Conservation (phyloP, 305 asterid genomes). For the Rubia tinctorum region DNA sequence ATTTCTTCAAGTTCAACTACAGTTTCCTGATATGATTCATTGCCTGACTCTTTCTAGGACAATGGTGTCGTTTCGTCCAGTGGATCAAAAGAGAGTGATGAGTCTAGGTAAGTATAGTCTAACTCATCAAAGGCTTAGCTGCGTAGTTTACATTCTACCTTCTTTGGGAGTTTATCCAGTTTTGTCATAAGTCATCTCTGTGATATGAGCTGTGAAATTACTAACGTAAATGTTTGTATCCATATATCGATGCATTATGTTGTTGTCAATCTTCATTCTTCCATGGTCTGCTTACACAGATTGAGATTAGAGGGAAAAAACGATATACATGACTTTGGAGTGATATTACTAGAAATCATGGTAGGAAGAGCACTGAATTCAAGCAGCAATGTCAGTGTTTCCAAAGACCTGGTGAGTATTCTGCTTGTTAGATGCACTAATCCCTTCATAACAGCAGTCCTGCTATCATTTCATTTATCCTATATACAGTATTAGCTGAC, state of each 20-base stretch:
- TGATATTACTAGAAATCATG: constrained; percentile 71
- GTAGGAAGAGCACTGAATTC: constrained; percentile 58
- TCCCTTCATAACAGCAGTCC: not conserved
- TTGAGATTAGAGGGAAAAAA: constrained; percentile 40
- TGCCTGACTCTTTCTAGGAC: constrained; percentile 33
- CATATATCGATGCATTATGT: not conserved
- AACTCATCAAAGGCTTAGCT: not conserved
- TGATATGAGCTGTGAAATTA: not conserved
- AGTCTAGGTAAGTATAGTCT: constrained; percentile 35
- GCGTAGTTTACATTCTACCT: not conserved
- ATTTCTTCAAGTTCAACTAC: not conserved
- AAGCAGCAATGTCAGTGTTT: constrained; percentile 40
- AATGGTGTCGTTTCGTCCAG: constrained; percentile 23
- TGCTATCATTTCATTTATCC: not conserved
- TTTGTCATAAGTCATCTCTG: not conserved
- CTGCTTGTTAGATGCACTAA: not conserved
- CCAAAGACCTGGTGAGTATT: constrained; percentile 61
- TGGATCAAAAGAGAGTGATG: constrained; percentile 49
- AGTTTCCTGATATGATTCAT: constrained; percentile 1
- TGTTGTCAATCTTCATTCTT: not conserved
- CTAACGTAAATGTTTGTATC: not conserved
- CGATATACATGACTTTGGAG: constrained; percentile 83
- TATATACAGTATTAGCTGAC: not conserved
- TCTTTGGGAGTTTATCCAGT: not conserved
- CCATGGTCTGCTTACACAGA: constrained; percentile 29